Evolutionary conservation across 192 early-diverging fungal species (phyloP).

Genomic region (Linnemannia zychae): DNA sequence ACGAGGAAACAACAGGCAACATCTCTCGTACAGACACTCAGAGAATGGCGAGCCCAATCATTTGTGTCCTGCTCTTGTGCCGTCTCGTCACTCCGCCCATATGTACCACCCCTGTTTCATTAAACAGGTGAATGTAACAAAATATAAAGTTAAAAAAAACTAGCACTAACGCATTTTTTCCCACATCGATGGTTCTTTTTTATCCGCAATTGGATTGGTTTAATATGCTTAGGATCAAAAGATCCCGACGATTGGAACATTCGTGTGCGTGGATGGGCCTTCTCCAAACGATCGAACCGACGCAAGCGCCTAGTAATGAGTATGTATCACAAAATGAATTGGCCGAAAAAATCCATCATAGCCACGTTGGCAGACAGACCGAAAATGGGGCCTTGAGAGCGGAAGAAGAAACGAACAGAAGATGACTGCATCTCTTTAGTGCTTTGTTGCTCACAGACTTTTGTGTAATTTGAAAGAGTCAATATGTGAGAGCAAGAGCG

Average conservation of each 20-base stretch:
- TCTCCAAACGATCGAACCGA: constrained; percentile 50
- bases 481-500: background rate
- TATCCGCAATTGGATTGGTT: background rate
- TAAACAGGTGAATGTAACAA: background rate
- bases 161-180: background rate
- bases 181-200: constrained; percentile 5
- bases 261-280: constrained; percentile 63
- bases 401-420: background rate
- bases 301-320: constrained; percentile 54
- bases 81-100: background rate
- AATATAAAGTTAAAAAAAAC: background rate
- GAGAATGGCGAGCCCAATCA: background rate
- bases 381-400: background rate
- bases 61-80: background rate
- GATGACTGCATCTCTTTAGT: background rate
- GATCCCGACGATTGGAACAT: constrained; percentile 57
- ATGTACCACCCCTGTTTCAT: background rate
- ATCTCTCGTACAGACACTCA: background rate
- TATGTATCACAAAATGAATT: constrained; percentile 17
- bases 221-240: constrained; percentile 26
- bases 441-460: background rate
- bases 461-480: background rate
- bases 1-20: background rate
- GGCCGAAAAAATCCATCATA: background rate
- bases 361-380: background rate